Evolutionary conservation across 139 green algal genomes (phyloP).

Genomic region (Tetradesmus obliquus): DNA sequence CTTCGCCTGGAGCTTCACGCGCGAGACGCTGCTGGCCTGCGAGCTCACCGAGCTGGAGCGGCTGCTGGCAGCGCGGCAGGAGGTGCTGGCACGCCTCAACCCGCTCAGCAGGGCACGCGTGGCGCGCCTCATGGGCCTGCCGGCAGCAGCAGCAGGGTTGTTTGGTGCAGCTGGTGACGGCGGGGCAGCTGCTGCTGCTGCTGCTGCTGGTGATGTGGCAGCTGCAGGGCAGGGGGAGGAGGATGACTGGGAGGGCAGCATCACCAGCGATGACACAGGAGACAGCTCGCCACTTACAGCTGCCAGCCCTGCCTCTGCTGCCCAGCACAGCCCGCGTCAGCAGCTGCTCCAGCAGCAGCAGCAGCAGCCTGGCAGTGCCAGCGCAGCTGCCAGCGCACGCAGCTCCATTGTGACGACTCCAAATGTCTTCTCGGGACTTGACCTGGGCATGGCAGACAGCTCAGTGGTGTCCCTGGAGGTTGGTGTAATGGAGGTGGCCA

Average conservation of each 20-base stretch:
- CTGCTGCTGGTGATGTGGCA: not conserved
- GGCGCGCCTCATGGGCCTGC: conserved; percentile 1
- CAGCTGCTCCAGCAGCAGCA: not conserved
- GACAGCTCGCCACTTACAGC: not conserved
- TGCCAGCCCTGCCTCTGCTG: not conserved
- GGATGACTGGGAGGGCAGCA: conserved; percentile 10
- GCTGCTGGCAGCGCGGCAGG: conserved; percentile 63
- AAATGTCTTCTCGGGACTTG: conserved; percentile 34
- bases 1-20: conserved; percentile 85
- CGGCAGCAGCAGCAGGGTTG: not conserved
- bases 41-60: conserved; percentile 79
- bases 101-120: conserved; percentile 53
- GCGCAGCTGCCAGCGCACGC: not conserved
- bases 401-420: not conserved
- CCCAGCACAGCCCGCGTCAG: not conserved
- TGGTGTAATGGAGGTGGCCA: conserved; percentile 61
- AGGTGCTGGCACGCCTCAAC: conserved; percentile 78
- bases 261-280: not conserved
- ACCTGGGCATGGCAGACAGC: conserved; percentile 56
- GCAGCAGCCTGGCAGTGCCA: not conserved
- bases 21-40: conserved; percentile 75
- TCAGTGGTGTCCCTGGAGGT: conserved; percentile 65
- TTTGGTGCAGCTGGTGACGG: not conserved
- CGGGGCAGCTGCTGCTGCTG: not conserved
- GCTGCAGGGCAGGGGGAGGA: not conserved